These are phyloP conservation scores for Tritrichomonas foetus DNA, from an alignment of 208 protist species.

Conservation along the genomic window DNA sequence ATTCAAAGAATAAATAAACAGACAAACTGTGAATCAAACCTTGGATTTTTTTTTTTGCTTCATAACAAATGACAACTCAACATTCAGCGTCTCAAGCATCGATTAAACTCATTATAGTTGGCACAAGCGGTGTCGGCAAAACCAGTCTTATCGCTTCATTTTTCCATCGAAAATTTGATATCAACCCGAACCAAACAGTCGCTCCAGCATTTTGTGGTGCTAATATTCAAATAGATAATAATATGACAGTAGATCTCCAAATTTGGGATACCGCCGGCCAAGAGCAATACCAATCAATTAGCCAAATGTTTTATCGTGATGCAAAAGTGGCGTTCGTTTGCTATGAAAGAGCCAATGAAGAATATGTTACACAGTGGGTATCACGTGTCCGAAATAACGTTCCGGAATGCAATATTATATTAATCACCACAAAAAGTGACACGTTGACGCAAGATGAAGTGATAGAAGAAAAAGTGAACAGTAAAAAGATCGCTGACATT, in stretches of 20 bases:
- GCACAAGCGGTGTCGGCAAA: background rate
- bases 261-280: slow-evolving; percentile 36
- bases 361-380: background rate
- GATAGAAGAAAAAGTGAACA: background rate
- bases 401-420: background rate
- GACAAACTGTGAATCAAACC: too few species aligned
- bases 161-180: background rate
- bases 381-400: background rate
- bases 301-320: background rate
- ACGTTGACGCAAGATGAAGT: background rate
- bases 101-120: background rate
- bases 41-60: too few species aligned
- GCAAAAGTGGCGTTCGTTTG: background rate
- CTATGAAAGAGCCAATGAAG: background rate
- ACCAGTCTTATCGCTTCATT: background rate
- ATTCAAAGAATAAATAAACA: too few species aligned
- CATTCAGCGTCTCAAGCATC: too few species aligned
- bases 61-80: too few species aligned
- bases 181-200: background rate
- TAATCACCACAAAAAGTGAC: background rate
- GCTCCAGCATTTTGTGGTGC: background rate
- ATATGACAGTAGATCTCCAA: background rate
- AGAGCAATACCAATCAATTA: background rate
- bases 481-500: background rate
- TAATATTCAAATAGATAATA: background rate